Conservation (phyloP, 2,329 filamentous ascomycete genomes). For the Pseudogymnoascus sp. region DNA sequence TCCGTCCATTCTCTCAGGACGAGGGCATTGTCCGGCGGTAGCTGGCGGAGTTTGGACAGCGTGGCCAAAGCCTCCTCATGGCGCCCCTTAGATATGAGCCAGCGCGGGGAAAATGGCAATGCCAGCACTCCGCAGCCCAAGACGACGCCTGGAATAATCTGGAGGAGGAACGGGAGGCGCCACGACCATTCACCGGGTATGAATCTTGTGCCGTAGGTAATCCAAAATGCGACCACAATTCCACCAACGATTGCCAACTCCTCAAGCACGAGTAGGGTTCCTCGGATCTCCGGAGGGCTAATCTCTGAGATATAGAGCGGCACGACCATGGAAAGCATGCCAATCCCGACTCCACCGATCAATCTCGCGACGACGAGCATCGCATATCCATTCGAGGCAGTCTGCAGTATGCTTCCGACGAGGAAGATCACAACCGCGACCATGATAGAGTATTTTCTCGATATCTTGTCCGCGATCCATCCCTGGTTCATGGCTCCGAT, state of each 20-base stretch:
- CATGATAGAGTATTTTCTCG: constrained; percentile 42
- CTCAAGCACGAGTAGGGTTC: constrained; percentile 17
- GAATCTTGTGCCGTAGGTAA: constrained; percentile 34
- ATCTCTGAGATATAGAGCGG: constrained; percentile 46
- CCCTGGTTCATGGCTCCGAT: constrained; percentile 36
- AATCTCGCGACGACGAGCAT: constrained; percentile 42
- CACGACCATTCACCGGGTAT: constrained; percentile 22
- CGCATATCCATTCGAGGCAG: constrained; percentile 39
- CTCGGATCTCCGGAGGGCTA: constrained; percentile 30
- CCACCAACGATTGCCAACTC: constrained; percentile 34
- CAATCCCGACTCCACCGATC: constrained; percentile 43
- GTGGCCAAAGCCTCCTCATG: constrained; percentile 40
- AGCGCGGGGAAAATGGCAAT: constrained; percentile 47
- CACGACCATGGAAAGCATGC: constrained; percentile 40
- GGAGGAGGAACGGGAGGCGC: constrained; percentile 28
- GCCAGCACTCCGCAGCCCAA: constrained; percentile 33
- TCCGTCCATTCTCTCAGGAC: constrained; percentile 42
- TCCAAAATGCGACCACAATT: constrained; percentile 36
- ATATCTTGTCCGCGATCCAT: constrained; percentile 43
- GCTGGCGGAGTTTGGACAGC: constrained; percentile 39
- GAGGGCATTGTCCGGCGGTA: constrained; percentile 39
- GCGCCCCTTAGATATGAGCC: constrained; percentile 39
- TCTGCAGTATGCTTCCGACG: constrained; percentile 41
- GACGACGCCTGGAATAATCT: constrained; percentile 22
- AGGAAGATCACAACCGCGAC: constrained; percentile 42